Evolutionary conservation across 1,284 basidiomycete genomes (phyloP).

Genomic region (Abortiporus biennis): DNA sequence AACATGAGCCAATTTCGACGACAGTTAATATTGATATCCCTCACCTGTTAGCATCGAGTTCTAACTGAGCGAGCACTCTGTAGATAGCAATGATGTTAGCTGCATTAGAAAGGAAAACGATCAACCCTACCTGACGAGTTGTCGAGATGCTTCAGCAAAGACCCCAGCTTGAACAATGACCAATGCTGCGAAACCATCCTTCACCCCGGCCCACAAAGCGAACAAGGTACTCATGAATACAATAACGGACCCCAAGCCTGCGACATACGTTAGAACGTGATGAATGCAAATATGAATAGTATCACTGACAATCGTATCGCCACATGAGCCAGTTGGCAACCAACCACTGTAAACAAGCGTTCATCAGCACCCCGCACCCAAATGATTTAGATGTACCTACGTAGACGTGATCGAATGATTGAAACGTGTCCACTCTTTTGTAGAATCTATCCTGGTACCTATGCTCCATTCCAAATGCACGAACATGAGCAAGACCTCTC

Average conservation of each 20-base stretch:
- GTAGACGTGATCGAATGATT: conserved; percentile 67
- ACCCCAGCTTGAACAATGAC: conserved; percentile 73
- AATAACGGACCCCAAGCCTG: conserved; percentile 70
- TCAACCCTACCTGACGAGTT: conserved; percentile 50
- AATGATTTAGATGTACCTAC: conserved; percentile 23
- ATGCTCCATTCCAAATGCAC: conserved; percentile 78
- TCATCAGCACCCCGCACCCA: neutral
- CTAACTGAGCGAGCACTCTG: conserved; percentile 60
- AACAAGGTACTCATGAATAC: conserved; percentile 73
- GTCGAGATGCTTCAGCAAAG: conserved; percentile 63
- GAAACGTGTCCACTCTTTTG: conserved; percentile 70
- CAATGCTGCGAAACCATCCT: conserved; percentile 71
- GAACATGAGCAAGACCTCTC: conserved; percentile 69
- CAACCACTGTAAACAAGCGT: conserved; percentile 42
- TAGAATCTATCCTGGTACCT: conserved; percentile 74
- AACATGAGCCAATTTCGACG: neutral
- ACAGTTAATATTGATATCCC: neutral
- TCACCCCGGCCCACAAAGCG: conserved; percentile 60
- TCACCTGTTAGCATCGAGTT: conserved; percentile 38
- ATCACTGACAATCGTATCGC: conserved; percentile 61
- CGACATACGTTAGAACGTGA: conserved; percentile 2
- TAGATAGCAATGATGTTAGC: neutral
- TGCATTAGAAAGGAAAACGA: neutral
- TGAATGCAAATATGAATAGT: neutral
- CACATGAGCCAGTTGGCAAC: conserved; percentile 64